A percentile compares a stretch with the other conserved stretches of the same genome.
Conservation (phyloP, 2,329 filamentous ascomycete species). For the Ramichloridium luteum region DNA sequence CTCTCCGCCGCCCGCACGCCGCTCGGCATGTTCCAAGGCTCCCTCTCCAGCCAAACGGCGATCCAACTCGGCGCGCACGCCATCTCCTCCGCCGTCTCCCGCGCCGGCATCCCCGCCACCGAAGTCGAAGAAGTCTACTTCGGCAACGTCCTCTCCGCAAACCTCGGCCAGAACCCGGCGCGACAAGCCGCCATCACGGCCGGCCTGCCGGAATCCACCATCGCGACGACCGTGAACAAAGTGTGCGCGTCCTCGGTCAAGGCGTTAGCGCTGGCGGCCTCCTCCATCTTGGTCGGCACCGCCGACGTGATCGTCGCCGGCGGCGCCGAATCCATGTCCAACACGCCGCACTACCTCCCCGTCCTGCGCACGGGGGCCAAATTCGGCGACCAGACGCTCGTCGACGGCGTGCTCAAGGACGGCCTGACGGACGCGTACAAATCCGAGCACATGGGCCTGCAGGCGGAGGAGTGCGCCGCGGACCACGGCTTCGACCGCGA, state of each 20-base stretch:
- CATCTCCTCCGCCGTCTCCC: conserved; percentile 71
- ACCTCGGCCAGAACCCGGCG: conserved; percentile 90
- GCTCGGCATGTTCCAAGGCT: conserved; percentile 86
- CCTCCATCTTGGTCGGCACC: conserved; percentile 95
- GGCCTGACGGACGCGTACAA: conserved; percentile 90
- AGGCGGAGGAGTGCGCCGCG: conserved; percentile 78
- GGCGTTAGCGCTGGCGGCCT: conserved; percentile 84
- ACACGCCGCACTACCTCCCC: conserved; percentile 89
- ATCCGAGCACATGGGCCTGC: conserved; percentile 92
- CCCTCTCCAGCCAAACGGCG: conserved; percentile 75
- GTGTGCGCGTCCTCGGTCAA: conserved; percentile 94
- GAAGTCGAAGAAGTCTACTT: conserved; percentile 96
- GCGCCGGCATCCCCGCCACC: conserved; percentile 74
- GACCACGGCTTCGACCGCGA: conserved; percentile 74
- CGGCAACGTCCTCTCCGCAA: conserved; percentile 93
- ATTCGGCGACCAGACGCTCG: conserved; percentile 78
- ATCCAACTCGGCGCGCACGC: conserved; percentile 78
- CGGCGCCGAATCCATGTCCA: conserved; percentile 97
- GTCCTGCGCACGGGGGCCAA: conserved; percentile 78
- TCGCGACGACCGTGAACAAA: conserved; percentile 95
- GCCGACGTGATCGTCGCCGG: conserved; percentile 87
- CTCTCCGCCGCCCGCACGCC: conserved; percentile 69
- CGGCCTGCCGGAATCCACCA: conserved; percentile 65
- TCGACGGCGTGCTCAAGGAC: conserved; percentile 89
- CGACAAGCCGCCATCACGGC: conserved; percentile 86